Evolutionary conservation across 352 stramenopile genomes (phyloP), one percentile per base, ranked within the genome.

Genomic region (Globisporangium middletonii): DNA sequence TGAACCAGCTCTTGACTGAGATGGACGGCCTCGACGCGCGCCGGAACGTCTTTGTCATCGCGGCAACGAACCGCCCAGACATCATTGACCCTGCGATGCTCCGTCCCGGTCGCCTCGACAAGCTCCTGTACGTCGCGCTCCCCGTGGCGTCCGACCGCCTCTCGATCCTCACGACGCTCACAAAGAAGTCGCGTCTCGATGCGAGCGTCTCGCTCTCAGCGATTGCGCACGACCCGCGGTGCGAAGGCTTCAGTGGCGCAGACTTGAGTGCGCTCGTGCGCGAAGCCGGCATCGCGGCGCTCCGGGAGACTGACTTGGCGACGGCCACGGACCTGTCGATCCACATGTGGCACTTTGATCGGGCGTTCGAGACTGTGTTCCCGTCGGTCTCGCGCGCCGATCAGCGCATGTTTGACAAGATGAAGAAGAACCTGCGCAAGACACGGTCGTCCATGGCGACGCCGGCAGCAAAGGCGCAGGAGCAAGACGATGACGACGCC

Each of bases 41-140:
- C 12, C 88, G 90, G 30, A 97, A 96, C 67, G 94, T 99, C 19
- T 99, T 99, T 74, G 94, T 99, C 16, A 97, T 98, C 52, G 93
- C 91, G 0, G 93, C 93, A 6, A 98, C 93, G 35, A 98, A 98
- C 68, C 86, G 96, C 27, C 97, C 97, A 1, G 97, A 99, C 63
- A 97, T 99, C 48, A 99, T 99, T 61, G 97, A 99, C 73, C 94
- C 97, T 18, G 97, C 97, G 42, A 99, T 99, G 96, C 79, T 99
- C 57, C 84, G 97, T 61, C 97, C 97, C 52, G 97, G 97, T 4
- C 92, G 97, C 42, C 78, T 99, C 9, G 97, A 99, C 70, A 99
- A 99, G 67, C 77, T 99, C 15, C 74, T 99, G 0, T 99, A 99
- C 72, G 97, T 99, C 49, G 95, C 97, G 23, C 76, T 99, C 50